Evolutionary conservation across 306 rosid genomes (phyloP), one percentile per base, ranked within the genome.

Genomic region (Ziziphus jujuba): DNA sequence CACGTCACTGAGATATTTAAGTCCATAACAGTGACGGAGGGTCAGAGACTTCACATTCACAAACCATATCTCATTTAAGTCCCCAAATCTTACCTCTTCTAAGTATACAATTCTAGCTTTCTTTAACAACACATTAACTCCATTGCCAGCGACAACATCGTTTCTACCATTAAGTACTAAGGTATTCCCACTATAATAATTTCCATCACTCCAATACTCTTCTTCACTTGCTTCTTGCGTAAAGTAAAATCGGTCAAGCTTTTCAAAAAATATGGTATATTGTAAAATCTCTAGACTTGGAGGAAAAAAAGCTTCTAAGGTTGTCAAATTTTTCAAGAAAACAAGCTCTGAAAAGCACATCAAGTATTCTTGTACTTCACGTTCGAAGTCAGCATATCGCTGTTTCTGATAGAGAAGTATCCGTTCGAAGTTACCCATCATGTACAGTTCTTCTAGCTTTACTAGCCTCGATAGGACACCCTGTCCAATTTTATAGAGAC

Each of bases 401-500:
- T n/a, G n/a, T n/a, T n/a, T n/a, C n/a, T n/a, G n/a, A n/a, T n/a
- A n/a, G n/a, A n/a, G n/a, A n/a, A n/a, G n/a, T n/a, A n/a, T n/a
- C n/a, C n/a, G n/a, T n/a, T n/a, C n/a, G n/a, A 64, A 64, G 20
- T 17, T 33, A 6, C 19, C 2, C 69, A 8, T 28, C 69, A 67
- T 17, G 61, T 55, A 55, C 52, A 54, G 21, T 16, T 67, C 72
- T 67, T 67, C 61, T 40, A 67, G 40, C 3, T 5, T 6, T 3
- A 17, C 0, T 5, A 54, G 9, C 1, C 52, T 22, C 9, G 54
- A 36, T 54, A 67, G 3, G 2, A 54, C 62, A 53, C 61, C 71
- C 2, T 15, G 9, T 15, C 25, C 5, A 24, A 53, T 66, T 66
- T 0, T 1, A 16, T 0, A 3, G 2, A 36, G 13, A 0, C 15